Percentiles rank a stretch among this genome's conserved stretches.
These are phyloP conservation scores for Solanum pinnatisectum DNA, from an alignment of 257 asterid species.

Conservation along the genomic window DNA sequence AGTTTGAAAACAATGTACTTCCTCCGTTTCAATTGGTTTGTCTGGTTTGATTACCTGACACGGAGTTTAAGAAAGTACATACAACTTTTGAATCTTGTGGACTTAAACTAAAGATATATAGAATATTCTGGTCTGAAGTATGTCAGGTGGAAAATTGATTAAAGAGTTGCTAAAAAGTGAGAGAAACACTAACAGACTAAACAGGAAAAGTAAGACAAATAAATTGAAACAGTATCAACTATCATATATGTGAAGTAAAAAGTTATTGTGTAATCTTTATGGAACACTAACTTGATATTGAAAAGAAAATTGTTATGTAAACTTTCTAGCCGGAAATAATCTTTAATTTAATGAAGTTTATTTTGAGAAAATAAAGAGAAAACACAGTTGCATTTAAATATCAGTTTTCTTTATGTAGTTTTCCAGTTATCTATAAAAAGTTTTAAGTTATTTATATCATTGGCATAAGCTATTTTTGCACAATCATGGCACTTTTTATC, in stretches of 20 bases:
- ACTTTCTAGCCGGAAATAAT: conserved; percentile 15
- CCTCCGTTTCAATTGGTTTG: neutral
- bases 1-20: neutral
- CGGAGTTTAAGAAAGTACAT: neutral
- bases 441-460: neutral
- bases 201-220: too few species aligned
- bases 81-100: neutral
- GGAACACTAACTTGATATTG: neutral
- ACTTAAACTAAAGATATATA: neutral
- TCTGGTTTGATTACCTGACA: fast-evolving
- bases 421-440: neutral
- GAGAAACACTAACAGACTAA: neutral
- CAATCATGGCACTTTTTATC: neutral
- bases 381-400: conserved; percentile 19
- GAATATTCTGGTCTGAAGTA: neutral
- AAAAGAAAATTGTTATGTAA: neutral
- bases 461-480: neutral
- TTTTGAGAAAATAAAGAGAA: conserved; percentile 16
- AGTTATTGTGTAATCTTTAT: neutral
- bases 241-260: conserved; percentile 39
- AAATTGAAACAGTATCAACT: neutral
- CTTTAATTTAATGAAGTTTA: conserved; percentile 21
- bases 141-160: neutral
- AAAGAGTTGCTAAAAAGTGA: neutral
- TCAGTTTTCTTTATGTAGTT: neutral